phyloP scores from a whole-genome alignment of 1,284 basidiomycete genomes.

The Cronartium ribicola region DNA sequence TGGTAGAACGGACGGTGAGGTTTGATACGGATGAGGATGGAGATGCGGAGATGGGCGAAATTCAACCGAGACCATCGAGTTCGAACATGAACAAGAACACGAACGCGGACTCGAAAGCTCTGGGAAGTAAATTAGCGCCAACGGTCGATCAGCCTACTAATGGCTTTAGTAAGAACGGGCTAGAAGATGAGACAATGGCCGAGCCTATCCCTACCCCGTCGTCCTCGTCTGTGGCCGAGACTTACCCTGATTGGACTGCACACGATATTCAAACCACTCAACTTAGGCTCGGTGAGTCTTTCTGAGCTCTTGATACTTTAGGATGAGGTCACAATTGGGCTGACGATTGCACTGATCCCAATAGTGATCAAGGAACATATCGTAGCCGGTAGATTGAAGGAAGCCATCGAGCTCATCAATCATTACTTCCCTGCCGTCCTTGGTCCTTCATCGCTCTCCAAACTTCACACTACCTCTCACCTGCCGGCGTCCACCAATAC shows the following conservation, averaged over 20 bases:
- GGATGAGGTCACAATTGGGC: too few relatives aligned
- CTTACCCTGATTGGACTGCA: constrained; percentile 37
- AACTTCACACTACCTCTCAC: not conserved
- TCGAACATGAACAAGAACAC: too few relatives aligned
- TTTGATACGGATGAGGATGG: constrained; percentile 40
- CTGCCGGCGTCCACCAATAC: not conserved
- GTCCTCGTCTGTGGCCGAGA: not conserved
- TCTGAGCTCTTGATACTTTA: not conserved
- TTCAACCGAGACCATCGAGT: not conserved
- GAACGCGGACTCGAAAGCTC: not conserved
- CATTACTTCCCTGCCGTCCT: constrained; percentile 28
- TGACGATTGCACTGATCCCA: not conserved
- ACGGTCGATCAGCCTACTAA: constrained; percentile 1
- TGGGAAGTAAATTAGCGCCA: not conserved
- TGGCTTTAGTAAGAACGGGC: not conserved
- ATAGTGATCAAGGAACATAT: constrained; percentile 37
- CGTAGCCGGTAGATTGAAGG: constrained; percentile 26
- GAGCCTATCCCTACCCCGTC: not conserved
- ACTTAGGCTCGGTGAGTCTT: constrained; percentile 22
- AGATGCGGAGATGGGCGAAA: constrained; percentile 38
- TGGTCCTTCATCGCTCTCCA: constrained; percentile 10
- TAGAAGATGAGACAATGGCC: not conserved
- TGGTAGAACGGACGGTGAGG: constrained; percentile 32
- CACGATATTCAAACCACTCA: constrained; percentile 32
- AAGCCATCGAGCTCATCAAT: constrained; percentile 31